Conservation (phyloP, 2,329 filamentous ascomycete species). For the Arthroderma sp. region DNA sequence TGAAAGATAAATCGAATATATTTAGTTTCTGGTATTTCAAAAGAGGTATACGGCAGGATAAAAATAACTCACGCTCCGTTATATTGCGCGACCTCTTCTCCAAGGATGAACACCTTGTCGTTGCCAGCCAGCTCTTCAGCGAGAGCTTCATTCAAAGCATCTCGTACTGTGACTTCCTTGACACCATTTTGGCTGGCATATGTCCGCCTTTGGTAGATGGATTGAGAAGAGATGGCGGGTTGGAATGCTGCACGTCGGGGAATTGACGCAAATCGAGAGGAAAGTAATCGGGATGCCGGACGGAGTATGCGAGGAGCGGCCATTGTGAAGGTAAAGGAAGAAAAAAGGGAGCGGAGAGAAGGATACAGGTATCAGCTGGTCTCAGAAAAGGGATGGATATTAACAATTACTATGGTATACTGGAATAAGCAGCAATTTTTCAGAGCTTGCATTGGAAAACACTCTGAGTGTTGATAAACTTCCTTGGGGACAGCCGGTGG, state of each 20-base stretch:
- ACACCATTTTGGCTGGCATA: conserved; percentile 48
- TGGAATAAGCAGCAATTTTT: no score
- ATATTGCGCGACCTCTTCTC: conserved; percentile 98
- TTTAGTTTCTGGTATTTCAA: background rate
- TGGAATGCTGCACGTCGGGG: conserved; percentile 43
- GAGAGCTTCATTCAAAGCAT: conserved; percentile 94
- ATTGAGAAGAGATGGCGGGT: conserved; percentile 35
- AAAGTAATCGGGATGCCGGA: conserved; percentile 50
- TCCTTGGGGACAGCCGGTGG: no score
- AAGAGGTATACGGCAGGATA: background rate
- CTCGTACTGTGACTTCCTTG: conserved; percentile 94
- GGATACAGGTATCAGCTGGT: conserved; percentile 32
- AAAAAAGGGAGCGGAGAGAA: conserved; percentile 37
- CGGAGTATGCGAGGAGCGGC: conserved; percentile 49
- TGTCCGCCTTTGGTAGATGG: conserved; percentile 36
- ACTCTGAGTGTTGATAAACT: no score
- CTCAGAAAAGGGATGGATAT: conserved; percentile 8
- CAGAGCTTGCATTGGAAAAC: no score
- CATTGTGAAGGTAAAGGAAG: conserved; percentile 39
- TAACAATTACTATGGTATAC: no score
- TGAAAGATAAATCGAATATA: conserved; percentile 17
- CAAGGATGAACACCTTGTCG: conserved; percentile 86
- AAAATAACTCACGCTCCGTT: conserved; percentile 62
- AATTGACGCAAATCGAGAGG: conserved; percentile 38
- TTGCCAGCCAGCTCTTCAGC: conserved; percentile 93